Conservation (phyloP, 2,329 filamentous ascomycete genomes). For the Cryphonectria carpinicola region DNA sequence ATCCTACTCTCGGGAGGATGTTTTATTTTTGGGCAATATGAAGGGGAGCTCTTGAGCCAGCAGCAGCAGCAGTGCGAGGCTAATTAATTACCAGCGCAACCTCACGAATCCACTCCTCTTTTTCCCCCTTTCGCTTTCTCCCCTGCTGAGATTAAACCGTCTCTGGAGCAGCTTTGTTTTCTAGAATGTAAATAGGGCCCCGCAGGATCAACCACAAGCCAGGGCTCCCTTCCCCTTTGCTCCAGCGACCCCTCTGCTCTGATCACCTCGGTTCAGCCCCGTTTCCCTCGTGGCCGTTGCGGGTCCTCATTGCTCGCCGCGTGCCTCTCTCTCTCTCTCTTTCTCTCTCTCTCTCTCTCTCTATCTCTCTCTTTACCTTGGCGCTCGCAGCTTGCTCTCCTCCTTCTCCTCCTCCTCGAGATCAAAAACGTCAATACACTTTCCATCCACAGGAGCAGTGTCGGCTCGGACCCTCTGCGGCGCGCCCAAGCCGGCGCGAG, state of each 20-base stretch:
- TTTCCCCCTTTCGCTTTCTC: not conserved
- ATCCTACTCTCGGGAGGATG: not conserved
- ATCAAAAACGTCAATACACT: not conserved
- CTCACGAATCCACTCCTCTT: not conserved
- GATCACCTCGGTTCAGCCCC: slow-evolving; percentile 11
- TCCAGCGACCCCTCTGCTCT: not conserved
- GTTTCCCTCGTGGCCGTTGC: slow-evolving; percentile 17
- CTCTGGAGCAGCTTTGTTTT: not conserved
- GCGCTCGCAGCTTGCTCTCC: not conserved
- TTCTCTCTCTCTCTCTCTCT: no score
- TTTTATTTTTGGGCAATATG: slow-evolving; percentile 3
- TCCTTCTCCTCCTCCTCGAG: not conserved
- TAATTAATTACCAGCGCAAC: not conserved
- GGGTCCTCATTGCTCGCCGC: not conserved
- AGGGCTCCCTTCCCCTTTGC: not conserved
- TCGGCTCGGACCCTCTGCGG: not conserved
- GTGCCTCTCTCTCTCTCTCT: slow-evolving; percentile 1
- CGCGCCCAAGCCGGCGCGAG: slow-evolving; percentile 8
- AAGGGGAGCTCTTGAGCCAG: not conserved
- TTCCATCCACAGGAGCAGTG: not conserved
- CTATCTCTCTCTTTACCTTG: not conserved
- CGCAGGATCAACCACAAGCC: slow-evolving; percentile 6
- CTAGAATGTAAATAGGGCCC: slow-evolving; percentile 4
- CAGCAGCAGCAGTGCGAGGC: not conserved
- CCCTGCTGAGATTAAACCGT: not conserved